A percentile compares a stretch with the other conserved stretches of the same genome.
phyloP scores from a whole-genome alignment of 805 yeast genomes.

The Phaffomyces thermotolerans region DNA sequence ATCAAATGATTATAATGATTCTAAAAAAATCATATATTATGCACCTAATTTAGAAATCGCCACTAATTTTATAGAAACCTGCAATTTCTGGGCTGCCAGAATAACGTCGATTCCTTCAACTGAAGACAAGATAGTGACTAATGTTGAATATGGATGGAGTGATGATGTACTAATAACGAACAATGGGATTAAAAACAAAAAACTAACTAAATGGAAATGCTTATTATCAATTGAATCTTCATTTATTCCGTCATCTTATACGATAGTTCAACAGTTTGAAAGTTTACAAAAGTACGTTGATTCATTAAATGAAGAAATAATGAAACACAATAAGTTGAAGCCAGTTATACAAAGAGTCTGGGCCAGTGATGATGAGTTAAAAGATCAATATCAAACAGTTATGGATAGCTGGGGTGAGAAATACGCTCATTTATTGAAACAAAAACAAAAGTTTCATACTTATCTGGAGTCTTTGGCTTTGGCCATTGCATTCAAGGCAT shows the following conservation, averaged over 20 bases:
- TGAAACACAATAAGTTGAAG: constrained; percentile 36
- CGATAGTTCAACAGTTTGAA: constrained; percentile 32
- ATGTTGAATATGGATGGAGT: constrained; percentile 78
- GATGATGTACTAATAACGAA: constrained; percentile 13
- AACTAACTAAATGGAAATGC: constrained; percentile 22
- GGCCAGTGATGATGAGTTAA: constrained; percentile 14
- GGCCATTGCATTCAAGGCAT: constrained; percentile 21
- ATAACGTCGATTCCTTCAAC: constrained; percentile 69
- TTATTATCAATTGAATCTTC: constrained; percentile 22
- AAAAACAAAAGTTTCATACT: constrained; percentile 27
- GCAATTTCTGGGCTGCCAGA: constrained; percentile 89
- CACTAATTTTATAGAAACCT: constrained; percentile 59
- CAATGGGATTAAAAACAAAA: constrained; percentile 18
- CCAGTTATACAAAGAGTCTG: constrained; percentile 31
- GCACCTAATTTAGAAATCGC: constrained; percentile 45
- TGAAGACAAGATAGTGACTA: constrained; percentile 63
- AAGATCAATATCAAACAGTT: constrained; percentile 23
- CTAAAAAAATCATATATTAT: constrained; percentile 18
- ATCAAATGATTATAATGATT: constrained; percentile 15
- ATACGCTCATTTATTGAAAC: constrained; percentile 30
- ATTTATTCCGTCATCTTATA: constrained; percentile 23
- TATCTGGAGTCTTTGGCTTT: constrained; percentile 28
- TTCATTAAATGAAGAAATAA: constrained; percentile 31
- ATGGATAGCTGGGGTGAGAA: constrained; percentile 37
- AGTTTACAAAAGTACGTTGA: constrained; percentile 34